phyloP scores from a whole-genome alignment of 2,329 filamentous ascomycete species.

The Talaromyces funiculosus region DNA sequence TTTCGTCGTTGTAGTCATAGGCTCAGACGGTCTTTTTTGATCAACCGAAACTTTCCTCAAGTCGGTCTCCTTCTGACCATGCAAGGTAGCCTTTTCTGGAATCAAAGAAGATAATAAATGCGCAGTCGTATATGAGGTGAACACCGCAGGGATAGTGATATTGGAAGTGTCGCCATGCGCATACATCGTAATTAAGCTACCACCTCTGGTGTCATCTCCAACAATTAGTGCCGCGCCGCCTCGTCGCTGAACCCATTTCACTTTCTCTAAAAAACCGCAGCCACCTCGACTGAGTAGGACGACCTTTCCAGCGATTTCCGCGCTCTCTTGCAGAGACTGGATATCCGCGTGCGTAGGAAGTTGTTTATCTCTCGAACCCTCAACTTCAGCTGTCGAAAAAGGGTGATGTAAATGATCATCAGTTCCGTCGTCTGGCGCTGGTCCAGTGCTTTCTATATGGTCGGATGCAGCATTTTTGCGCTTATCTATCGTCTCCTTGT shows the following conservation, averaged over 20 bases:
- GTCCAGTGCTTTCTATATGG: conserved; percentile 18
- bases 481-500: conserved; percentile 19
- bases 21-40: conserved; percentile 20
- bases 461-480: conserved; percentile 19
- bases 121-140: conserved; percentile 90
- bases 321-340: conserved; percentile 81
- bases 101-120: conserved; percentile 85
- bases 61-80: conserved; percentile 34
- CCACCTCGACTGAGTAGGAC: conserved; percentile 87
- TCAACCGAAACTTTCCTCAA: conserved; percentile 32
- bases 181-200: conserved; percentile 93
- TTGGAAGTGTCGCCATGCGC: conserved; percentile 95
- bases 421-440: conserved; percentile 62
- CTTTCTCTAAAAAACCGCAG: conserved; percentile 94
- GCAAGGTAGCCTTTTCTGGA: conserved; percentile 38
- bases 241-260: conserved; percentile 90
- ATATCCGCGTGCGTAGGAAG: conserved; percentile 71
- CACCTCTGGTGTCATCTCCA: conserved; percentile 84
- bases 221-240: conserved; percentile 88
- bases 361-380: conserved; percentile 30
- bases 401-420: conserved; percentile 74
- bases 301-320: conserved; percentile 89
- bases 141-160: conserved; percentile 86
- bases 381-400: conserved; percentile 33
- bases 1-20: conserved; percentile 20